These are phyloP conservation scores for Citropsis articulata DNA, from an alignment of 345 rosid genomes.

Conservation along the genomic window DNA sequence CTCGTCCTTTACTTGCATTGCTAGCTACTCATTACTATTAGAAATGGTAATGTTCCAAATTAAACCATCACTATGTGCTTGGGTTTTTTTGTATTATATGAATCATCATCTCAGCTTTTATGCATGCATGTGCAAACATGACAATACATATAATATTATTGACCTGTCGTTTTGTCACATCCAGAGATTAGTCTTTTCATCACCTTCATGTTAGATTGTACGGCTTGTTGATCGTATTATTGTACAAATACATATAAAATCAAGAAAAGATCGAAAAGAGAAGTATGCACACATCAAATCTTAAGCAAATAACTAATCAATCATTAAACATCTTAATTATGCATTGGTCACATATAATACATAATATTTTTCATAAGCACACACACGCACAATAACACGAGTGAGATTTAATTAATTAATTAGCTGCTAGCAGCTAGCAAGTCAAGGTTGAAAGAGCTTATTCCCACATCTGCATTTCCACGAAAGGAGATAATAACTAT, in stretches of 20 bases:
- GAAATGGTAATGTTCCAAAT: too few relatives aligned
- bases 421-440: neutral
- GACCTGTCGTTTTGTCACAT: too few relatives aligned
- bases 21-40: too few relatives aligned
- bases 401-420: neutral
- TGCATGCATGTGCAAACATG: too few relatives aligned
- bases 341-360: neutral
- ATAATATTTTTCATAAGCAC: neutral
- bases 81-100: too few relatives aligned
- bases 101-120: too few relatives aligned
- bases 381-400: neutral
- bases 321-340: neutral
- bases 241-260: neutral
- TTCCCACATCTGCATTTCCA: conserved; percentile 63
- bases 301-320: neutral
- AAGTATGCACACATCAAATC: neutral
- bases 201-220: neutral
- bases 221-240: neutral
- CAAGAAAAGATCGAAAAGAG: neutral
- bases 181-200: neutral
- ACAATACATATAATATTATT: too few relatives aligned
- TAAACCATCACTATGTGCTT: too few relatives aligned
- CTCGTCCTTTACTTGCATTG: too few relatives aligned
- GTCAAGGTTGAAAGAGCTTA: conserved; percentile 41
- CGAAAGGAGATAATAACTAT: conserved; percentile 39